Evolutionary conservation across 1,284 basidiomycete genomes (phyloP), one percentile per base, ranked within the genome.

Genomic region (Apiotrichum montevideense): DNA sequence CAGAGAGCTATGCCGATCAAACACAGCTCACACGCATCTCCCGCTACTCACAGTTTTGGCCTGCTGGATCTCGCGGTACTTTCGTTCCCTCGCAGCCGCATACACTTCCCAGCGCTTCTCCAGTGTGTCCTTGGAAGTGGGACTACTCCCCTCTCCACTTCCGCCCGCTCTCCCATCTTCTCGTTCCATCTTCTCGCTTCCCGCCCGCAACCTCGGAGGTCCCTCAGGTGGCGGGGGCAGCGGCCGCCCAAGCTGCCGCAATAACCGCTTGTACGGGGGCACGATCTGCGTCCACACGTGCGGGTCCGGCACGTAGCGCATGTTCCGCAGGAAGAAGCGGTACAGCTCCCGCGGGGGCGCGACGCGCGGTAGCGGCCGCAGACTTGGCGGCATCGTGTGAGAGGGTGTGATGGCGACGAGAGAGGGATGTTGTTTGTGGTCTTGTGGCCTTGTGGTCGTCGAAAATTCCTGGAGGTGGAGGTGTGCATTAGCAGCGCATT

Each of bases 291-390:
- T 40, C 73, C 73, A 75, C 32, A 73, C 53, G 39, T 73, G 68
- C 6, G 71, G 71, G 57, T 75, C 72, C 7, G 68, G 71, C 0
- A 75, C 14, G 21, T 62, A 55, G 3, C 64, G 63, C 29, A 75
- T 57, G 56, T 70, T 61, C 33, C 64, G 61, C 5, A 73, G 63
- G 49, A 59, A 69, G 0, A 58, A 46, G 29, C 71, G 62, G 52
- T 75, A 75, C 42, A 69, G 50, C 10, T 52, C 51, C 11, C 58
- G 51, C n/a, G 52, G 48, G 4, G 40, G 21, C 0, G 35, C 11
- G 6, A 40, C 29, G 8, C 29, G 42, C 41, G 47, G 44, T 21
- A 42, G 15, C 46, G 39, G 35, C 21, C 40, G 46, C 34, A 21
- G 41, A 15, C 39, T n/a, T 21, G n/a, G 3, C 15, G 32, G 29